Percentiles rank a stretch among this genome's conserved stretches.
These are phyloP conservation scores for Ceratobasidium sp. DNA, from an alignment of 1,284 basidiomycete species.

Conservation along the genomic window DNA sequence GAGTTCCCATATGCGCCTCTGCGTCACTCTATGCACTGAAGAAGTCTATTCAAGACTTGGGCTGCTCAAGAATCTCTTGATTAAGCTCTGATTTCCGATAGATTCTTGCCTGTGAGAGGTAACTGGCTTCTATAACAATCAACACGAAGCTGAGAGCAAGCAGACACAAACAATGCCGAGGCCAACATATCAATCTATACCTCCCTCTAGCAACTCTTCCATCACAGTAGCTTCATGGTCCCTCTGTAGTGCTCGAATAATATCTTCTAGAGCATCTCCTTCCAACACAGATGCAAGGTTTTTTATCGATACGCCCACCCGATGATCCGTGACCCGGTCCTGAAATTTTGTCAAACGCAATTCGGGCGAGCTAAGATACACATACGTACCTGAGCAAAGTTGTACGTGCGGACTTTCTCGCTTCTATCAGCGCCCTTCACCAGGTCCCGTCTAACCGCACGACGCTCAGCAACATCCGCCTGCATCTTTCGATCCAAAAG, in stretches of 20 bases:
- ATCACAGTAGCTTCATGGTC: constrained; percentile 75
- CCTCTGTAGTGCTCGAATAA: constrained; percentile 74
- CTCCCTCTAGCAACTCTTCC: constrained; percentile 70
- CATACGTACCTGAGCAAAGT: constrained; percentile 79
- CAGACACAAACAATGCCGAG: not conserved
- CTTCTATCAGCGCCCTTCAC: constrained; percentile 86
- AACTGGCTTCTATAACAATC: not conserved
- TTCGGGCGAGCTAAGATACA: not conserved
- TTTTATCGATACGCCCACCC: constrained; percentile 82
- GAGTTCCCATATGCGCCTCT: not conserved
- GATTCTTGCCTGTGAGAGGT: not conserved
- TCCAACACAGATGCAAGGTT: constrained; percentile 83
- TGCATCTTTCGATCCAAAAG: constrained; percentile 83
- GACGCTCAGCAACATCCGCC: constrained; percentile 76
- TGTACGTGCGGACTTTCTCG: constrained; percentile 95
- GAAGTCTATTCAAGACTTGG: not conserved
- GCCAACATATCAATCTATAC: constrained; percentile 21
- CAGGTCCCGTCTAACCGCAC: constrained; percentile 77
- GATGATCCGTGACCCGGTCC: constrained; percentile 93
- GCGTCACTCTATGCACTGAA: constrained; percentile 16
- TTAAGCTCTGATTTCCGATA: not conserved
- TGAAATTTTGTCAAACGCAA: constrained; percentile 54
- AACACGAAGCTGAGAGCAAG: not conserved
- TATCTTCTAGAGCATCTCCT: constrained; percentile 76
- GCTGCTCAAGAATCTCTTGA: not conserved